Base-by-base conservation (phyloP, 164 flowering plant species). In the Piper betle region DNA sequence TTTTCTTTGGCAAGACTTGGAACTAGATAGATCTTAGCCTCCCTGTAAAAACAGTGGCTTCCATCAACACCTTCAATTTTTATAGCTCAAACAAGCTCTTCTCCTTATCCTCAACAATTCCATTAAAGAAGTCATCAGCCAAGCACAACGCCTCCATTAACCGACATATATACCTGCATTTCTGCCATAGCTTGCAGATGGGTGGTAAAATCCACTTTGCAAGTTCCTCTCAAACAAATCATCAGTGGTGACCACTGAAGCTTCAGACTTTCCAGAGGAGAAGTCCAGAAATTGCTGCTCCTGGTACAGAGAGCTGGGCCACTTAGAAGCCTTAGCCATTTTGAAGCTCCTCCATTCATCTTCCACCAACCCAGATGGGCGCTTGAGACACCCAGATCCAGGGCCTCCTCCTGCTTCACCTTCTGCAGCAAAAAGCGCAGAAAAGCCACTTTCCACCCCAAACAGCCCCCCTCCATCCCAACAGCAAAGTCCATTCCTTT, bases 271-370 rank as follows among this genome's bases (percentile, higher is more conserved):
- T 50, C 86, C 84, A 15, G 85, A 73, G 53, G 91, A 80, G 78
- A 82, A 85, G 75, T 85, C 76, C 40, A 84, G 78, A 85, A 82
- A 79, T 57, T 46, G 86, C 42, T 65, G 80, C 59, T 80, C 76
- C 62, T 72, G 61, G 74, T 76, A 72, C 13, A 68, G 41, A 67
- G 77, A 70, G 63, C 70, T 79, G 64, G 88, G 79, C 75, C 82
- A 75, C 69, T 76, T 66, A 11, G 66, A 54, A 58, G 68, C 71
- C 64, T 75, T 84, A 4, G 81, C 70, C 69, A 84, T 64, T 67
- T 88, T 85, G 19, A 75, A 77, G 72, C 72, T 73, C 64, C 78
- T 81, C 79, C 79, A 81, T 18, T 81, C 82, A 68, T 85, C 85
- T 41, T 81, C 84, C 68, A 39, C 69, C 53, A 64, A 13, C 41